A percentile compares a stretch with the other conserved stretches of the same genome.
Evolutionary conservation across 495 filamentous ascomycete genomes (phyloP).

Genomic region (Copromyces sp.): DNA sequence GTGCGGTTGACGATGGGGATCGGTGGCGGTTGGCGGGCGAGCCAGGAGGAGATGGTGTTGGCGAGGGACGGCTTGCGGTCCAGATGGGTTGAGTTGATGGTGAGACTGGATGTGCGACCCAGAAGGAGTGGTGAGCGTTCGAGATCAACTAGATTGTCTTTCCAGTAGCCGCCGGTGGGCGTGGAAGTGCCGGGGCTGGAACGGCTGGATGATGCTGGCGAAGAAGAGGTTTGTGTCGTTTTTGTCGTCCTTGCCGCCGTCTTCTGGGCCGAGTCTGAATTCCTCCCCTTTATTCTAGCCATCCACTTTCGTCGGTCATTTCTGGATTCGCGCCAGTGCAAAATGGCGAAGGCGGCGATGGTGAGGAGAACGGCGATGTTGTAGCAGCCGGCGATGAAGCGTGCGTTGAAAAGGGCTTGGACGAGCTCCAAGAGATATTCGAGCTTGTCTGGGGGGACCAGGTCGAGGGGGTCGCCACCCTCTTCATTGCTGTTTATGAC

Average conservation of each 20-base stretch:
- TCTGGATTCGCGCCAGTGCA: conserved; percentile 16
- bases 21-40: conserved; percentile 44
- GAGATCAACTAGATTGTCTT: not conserved
- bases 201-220: conserved; percentile 7
- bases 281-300: not conserved
- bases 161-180: not conserved
- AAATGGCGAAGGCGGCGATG: conserved; percentile 17
- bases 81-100: not conserved
- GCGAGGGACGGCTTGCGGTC: not conserved
- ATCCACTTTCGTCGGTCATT: conserved; percentile 14
- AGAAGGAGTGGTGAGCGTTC: not conserved
- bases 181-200: not conserved
- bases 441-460: conserved; percentile 20
- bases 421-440: conserved; percentile 26
- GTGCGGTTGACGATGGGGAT: conserved; percentile 44
- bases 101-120: not conserved
- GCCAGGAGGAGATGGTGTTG: conserved; percentile 18
- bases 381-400: conserved; percentile 24
- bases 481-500: not conserved
- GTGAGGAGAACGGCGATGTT: conserved; percentile 24
- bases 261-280: not conserved
- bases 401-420: conserved; percentile 21
- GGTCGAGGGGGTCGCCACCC: not conserved
- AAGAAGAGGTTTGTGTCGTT: conserved; percentile 1
- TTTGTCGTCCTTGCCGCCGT: not conserved